Evolutionary conservation across 306 rosid species (phyloP), one percentile per base, ranked within the genome.

Genomic region (Aeschynomene evenia): DNA sequence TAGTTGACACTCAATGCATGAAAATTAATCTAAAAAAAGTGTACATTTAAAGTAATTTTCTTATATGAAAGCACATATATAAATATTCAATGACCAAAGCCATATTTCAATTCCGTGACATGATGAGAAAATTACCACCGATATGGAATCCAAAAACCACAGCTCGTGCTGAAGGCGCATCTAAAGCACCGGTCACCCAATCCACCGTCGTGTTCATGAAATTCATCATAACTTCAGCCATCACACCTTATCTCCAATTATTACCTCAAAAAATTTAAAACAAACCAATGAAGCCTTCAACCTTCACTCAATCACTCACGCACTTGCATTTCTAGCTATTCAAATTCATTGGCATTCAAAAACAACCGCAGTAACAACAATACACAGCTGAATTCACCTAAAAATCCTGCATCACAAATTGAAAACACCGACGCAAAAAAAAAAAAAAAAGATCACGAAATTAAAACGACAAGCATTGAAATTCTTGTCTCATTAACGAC

Each of bases 111-210:
- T 14, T 2, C 16, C 15, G 76, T 43, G 63, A 75, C 45, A 37
- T n/a, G 40, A 78, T 34, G 66, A 28, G 77, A 39, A 63, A 28
- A 68, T 59, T 85, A 94, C 99, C 99, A 66, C 96, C 85, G 56
- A 91, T 87, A 14, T 88, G 90, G 42, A 87, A 84, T 68, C 99
- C 97, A 31, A 85, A 95, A 74, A 95, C 94, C 46, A 89, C 87
- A 56, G 99, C 97, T 74, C 97, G 77, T 29, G 99, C 88, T 54
- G 91, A 88, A 58, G 99, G 95, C 60, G 86, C 95, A 77, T 89
- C 87, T 13, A 87, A 72, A 66, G 88, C 85, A 28, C 75, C 58
- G 7, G 79, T 80, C 68, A 95, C 84, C 96, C 92, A 83, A 45
- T 84, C 81, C 62, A 87, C 26, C 11, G 95, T 53, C 16, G 86